Evolutionary conservation across 73 alveolate species (phyloP).

Genomic region (Symbiodinium natans): DNA sequence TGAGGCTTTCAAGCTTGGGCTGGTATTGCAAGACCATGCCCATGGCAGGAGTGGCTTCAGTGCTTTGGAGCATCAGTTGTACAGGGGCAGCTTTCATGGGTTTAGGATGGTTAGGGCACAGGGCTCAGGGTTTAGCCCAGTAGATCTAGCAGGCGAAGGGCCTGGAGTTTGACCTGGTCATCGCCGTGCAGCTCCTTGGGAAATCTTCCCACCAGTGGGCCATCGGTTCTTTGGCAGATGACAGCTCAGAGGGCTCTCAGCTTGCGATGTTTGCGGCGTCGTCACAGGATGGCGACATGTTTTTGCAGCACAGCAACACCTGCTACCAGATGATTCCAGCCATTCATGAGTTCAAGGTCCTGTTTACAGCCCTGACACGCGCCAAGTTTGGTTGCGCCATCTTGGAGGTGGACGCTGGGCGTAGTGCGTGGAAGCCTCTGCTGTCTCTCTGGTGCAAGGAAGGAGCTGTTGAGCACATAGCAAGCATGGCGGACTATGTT

Average conservation of each 20-base stretch:
- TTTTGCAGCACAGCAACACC: background rate
- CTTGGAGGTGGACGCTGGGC: background rate
- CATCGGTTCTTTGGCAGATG: background rate
- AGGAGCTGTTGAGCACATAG: slow-evolving; percentile 4
- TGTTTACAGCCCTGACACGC: background rate
- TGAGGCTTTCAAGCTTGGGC: no score
- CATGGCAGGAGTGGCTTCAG: no score
- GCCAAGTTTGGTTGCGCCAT: background rate
- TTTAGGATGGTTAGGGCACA: no score
- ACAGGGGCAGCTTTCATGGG: no score
- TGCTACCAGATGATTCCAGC: slow-evolving; percentile 11
- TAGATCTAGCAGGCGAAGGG: slow-evolving; percentile 10
- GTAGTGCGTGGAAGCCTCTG: background rate
- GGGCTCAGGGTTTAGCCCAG: no score
- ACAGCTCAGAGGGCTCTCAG: slow-evolving; percentile 18
- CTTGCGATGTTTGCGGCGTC: slow-evolving; percentile 9
- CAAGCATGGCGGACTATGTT: background rate
- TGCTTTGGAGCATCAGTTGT: no score
- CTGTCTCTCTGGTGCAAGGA: background rate
- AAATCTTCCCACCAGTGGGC: background rate
- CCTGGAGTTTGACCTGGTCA: background rate
- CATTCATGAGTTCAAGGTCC: slow-evolving; percentile 14
- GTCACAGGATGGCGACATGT: background rate
- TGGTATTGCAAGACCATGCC: no score
- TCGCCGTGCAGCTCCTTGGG: background rate